Evolutionary conservation across 352 stramenopile species (phyloP).

Genomic region (Pythium chondricola): DNA sequence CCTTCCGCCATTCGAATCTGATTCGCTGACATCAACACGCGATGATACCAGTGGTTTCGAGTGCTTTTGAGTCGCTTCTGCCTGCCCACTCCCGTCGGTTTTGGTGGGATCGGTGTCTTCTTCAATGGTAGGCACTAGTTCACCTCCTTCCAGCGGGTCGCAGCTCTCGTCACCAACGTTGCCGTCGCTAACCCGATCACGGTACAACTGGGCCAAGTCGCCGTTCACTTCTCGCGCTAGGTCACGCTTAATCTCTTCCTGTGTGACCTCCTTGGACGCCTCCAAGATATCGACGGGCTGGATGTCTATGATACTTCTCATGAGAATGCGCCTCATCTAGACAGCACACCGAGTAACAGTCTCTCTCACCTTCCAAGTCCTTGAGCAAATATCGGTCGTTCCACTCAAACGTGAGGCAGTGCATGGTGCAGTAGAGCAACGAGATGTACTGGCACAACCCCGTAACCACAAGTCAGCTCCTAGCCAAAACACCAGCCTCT

Average conservation of each 20-base stretch:
- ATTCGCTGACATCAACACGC: no score
- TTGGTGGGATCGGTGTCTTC: background rate
- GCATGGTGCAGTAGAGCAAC: constrained; percentile 70
- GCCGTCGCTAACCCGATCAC: constrained; percentile 20
- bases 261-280: constrained; percentile 35
- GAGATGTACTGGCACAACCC: constrained; percentile 49
- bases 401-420: constrained; percentile 49
- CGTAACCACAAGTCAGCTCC: background rate
- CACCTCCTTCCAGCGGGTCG: no score
- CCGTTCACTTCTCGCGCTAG: constrained; percentile 43
- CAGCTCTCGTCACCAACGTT: no score
- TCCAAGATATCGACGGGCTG: constrained; percentile 47
- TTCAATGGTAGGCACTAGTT: background rate
- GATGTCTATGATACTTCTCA: constrained; percentile 37
- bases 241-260: constrained; percentile 42
- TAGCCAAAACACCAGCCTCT: background rate
- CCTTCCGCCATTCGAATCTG: no score
- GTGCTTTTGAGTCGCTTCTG: no score
- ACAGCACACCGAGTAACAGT: background rate
- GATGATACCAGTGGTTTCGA: no score
- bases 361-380: constrained; percentile 33
- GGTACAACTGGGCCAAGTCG: constrained; percentile 31
- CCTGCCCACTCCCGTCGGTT: background rate
- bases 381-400: constrained; percentile 45
- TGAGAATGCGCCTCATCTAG: background rate